Evolutionary conservation across 2,329 filamentous ascomycete species (phyloP), one percentile per base, ranked within the genome.

Genomic region (Ophiostoma sp.): DNA sequence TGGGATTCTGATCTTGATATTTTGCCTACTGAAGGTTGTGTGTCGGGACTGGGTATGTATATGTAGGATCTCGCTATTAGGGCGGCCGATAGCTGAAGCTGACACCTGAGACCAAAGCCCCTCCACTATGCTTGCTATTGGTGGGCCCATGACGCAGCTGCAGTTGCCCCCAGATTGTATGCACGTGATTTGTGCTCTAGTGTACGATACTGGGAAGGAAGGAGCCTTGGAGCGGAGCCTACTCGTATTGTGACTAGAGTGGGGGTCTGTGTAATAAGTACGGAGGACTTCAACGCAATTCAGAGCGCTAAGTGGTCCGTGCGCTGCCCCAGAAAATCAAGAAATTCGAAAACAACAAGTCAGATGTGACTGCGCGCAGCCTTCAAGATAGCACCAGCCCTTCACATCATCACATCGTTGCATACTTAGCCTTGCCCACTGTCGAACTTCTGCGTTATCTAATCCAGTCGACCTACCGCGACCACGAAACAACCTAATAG

Each of bases 61-160:
- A 16, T 64, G 62, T 45, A n/a, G 16, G 16, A 44, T 42, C 16
- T 4, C 27, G 40, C 40, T 44, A 44, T 18, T 64, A 60, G 27
- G 55, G 63, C 42, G 63, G n/a, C 58, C 62, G 41, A 45, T 18
- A 66, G 65, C 65, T 63, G 55, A 67, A 42, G 55, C 58, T 49
- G 55, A 55, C 49, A 55, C 42, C 42, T 6, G 47, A 52, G 49
- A n/a, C 18, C 14, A 55, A 41, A 41, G 58, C 55, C 55, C 45
- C 47, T 69, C 47, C 44, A 38, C 64, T 49, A 18, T 45, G 11
- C 14, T 60, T 55, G 60, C 27, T 42, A 67, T 69, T 62, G 68
- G 68, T 69, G 68, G 68, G 65, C 45, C 68, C 42, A 69, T 69
- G 66, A 69, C 68, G 68, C 71, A 71, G 65, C 8, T 65, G 64